Evolutionary conservation across 2,329 filamentous ascomycete genomes (phyloP).

Genomic region (Aspergillus proliferans): DNA sequence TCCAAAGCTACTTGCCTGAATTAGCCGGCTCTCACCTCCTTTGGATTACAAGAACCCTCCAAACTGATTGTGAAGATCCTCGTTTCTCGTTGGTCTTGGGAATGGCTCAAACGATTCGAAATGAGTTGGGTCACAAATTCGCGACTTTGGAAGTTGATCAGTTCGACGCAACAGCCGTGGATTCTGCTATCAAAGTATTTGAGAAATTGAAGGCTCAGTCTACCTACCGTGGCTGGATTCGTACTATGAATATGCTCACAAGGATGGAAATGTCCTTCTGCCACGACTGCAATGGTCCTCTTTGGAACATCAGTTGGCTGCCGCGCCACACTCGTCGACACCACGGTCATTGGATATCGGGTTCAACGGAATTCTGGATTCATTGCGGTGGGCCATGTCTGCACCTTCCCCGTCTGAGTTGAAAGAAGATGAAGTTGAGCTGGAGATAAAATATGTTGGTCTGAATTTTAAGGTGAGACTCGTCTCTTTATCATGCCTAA

Average conservation of each 20-base stretch:
- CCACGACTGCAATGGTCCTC: not conserved
- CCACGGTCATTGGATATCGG: not conserved
- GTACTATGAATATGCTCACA: not conserved
- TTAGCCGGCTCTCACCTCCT: conserved; percentile 1
- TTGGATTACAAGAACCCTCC: conserved; percentile 6
- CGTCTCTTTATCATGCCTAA: not conserved
- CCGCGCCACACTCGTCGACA: not conserved
- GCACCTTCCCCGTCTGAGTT: not conserved
- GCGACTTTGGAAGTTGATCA: conserved; percentile 7
- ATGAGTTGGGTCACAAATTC: conserved; percentile 5
- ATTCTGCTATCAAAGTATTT: not conserved
- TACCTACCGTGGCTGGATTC: not conserved
- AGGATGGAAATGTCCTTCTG: conserved; percentile 2
- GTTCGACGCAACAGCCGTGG: not conserved
- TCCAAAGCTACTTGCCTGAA: not conserved
- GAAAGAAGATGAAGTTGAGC: conserved; percentile 4
- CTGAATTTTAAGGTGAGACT: conserved; percentile 9
- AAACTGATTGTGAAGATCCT: conserved; percentile 6
- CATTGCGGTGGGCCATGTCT: not conserved
- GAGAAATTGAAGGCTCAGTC: conserved; percentile 3
- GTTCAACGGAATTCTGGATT: not conserved
- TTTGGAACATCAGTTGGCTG: too few species aligned
- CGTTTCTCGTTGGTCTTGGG: conserved; percentile 7
- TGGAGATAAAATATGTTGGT: conserved; percentile 10
- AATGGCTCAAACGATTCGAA: conserved; percentile 7